Base-by-base conservation (phyloP, 495 filamentous ascomycete species). In the Penicillium soppii region DNA sequence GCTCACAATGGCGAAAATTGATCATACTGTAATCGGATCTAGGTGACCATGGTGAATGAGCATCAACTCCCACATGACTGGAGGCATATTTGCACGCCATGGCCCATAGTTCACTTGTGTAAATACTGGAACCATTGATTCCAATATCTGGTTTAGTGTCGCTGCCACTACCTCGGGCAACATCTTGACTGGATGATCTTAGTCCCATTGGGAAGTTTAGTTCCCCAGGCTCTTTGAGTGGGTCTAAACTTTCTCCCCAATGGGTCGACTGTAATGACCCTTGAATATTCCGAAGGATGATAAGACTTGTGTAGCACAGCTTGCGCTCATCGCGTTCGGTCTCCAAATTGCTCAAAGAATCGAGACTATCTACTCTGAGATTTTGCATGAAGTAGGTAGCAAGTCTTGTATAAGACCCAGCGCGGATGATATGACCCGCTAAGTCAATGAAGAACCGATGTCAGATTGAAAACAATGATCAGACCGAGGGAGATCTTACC, bases 11-110 rank as follows among this genome's bases (percentile, higher is more conserved):
- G 40, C 65, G 58, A 29, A 68, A 74, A 5, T 66, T 65, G 0
- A 75, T 69, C 37, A 66, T 69, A 0, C 67, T 50, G 45, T 72
- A 75, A 22, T 77, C 72, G 12, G 73, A 75, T 4, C 65, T 59
- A 3, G 70, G 67, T 17, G 67, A 71, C 73, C 73, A 77, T 3
- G 73, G 73, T 3, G 73, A 67, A 19, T 59, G 47, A n/a, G 58
- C 48, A 19, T 65, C 58, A 13, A 55, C 51, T 2, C 52, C 60
- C 7, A 62, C 63, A 25, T 62, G 57, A 36, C 63, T 53, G 20
- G 66, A 58, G 7, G 69, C 72, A 50, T 74, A 77, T 23, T 60
- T 61, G 41, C 70, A 71, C 1, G 66, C 68, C 35, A 74, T 52
- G 13, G 67, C 63, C 71, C 72, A 77, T 12, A 75, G 53, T 17